Evolutionary conservation across 2,329 filamentous ascomycete genomes (phyloP).

Genomic region (Dothiorella sarmentorum): DNA sequence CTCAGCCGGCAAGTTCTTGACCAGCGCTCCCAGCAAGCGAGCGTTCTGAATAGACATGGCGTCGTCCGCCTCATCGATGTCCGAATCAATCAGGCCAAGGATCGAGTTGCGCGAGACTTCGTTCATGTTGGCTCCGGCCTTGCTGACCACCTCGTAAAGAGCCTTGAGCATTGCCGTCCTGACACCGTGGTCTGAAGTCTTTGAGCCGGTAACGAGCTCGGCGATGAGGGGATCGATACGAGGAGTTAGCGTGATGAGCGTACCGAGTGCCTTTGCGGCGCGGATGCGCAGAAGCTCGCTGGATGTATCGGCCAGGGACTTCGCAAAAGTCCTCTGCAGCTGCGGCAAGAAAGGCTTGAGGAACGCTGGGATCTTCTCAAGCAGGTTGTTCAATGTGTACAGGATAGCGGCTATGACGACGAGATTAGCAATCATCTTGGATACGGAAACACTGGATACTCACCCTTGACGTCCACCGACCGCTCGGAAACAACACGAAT

Average conservation of each 20-base stretch:
- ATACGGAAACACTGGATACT: neutral
- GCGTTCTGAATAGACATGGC: constrained; percentile 86
- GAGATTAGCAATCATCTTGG: neutral
- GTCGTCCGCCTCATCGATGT: constrained; percentile 69
- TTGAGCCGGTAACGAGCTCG: constrained; percentile 92
- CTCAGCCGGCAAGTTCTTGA: constrained; percentile 78
- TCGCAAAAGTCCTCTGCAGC: constrained; percentile 93
- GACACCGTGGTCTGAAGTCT: constrained; percentile 82
- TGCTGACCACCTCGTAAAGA: constrained; percentile 91
- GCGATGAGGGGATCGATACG: constrained; percentile 90
- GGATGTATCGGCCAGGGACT: constrained; percentile 87
- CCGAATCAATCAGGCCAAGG: constrained; percentile 80
- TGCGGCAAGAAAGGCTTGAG: constrained; percentile 97
- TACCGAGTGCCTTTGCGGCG: constrained; percentile 90
- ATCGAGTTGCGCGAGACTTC: constrained; percentile 85
- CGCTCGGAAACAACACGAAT: constrained; percentile 97
- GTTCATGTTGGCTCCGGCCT: constrained; percentile 91
- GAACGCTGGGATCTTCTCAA: constrained; percentile 94
- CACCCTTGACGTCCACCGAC: constrained; percentile 84
- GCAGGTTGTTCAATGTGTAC: constrained; percentile 85
- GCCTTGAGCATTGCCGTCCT: constrained; percentile 96
- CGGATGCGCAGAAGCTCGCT: constrained; percentile 84
- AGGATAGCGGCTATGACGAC: constrained; percentile 68
- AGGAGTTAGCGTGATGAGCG: constrained; percentile 90
- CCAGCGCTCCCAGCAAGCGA: constrained; percentile 80